Evolutionary conservation across 192 early-diverging fungal genomes (phyloP).

Genomic region (Pilobolus umbonatus): DNA sequence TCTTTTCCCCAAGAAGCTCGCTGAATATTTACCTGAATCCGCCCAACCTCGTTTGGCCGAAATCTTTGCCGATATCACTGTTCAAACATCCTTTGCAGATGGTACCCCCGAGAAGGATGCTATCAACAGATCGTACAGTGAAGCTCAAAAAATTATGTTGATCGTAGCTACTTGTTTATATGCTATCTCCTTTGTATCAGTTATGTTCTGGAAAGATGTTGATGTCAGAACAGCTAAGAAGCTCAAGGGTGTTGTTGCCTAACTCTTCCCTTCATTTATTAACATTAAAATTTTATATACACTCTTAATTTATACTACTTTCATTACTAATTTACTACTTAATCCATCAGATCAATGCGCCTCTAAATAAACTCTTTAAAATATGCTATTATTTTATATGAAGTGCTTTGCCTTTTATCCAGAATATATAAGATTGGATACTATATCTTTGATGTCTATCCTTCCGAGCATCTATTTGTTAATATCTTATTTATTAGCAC

Average conservation of each 20-base stretch:
- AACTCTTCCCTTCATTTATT: too few species aligned
- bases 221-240: constrained; percentile 1
- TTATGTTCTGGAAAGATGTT: constrained; percentile 4
- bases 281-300: too few species aligned
- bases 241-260: not conserved
- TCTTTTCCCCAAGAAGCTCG: constrained; percentile 9
- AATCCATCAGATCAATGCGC: too few species aligned
- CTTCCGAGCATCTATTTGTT: too few species aligned
- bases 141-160: constrained; percentile 3
- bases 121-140: constrained; percentile 7
- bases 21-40: constrained; percentile 7
- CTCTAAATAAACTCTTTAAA: too few species aligned
- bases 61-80: constrained; percentile 3
- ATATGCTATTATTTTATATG: too few species aligned
- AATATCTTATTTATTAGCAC: too few species aligned
- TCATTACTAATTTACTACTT: too few species aligned
- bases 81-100: not conserved
- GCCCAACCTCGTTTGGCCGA: not conserved
- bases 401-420: too few species aligned
- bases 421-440: too few species aligned
- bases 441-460: too few species aligned
- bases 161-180: constrained; percentile 8
- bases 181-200: constrained; percentile 1
- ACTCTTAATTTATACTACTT: too few species aligned
- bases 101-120: constrained; percentile 3